Evolutionary conservation across 805 yeast genomes (phyloP).

Genomic region (Saccharomycopsis babjevae): DNA sequence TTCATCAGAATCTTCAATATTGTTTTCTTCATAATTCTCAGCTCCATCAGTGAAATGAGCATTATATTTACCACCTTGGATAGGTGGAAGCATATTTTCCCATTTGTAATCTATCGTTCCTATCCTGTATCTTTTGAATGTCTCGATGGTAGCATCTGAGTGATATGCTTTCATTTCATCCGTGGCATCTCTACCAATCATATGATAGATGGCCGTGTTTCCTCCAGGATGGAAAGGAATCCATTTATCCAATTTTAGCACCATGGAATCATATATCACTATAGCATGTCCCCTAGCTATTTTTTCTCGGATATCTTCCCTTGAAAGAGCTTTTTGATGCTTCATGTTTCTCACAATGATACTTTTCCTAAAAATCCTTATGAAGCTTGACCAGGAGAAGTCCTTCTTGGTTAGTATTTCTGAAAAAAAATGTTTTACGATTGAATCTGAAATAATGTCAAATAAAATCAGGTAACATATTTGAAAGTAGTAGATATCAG

Average conservation of each 20-base stretch:
- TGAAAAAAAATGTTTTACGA: background rate
- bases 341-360: background rate
- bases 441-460: background rate
- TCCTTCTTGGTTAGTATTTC: too few species aligned
- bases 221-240: conserved; percentile 79
- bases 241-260: conserved; percentile 63
- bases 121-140: conserved; percentile 48
- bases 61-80: conserved; percentile 62
- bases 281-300: conserved; percentile 62
- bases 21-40: conserved; percentile 1
- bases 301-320: conserved; percentile 42
- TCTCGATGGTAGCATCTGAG: conserved; percentile 41
- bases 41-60: conserved; percentile 19
- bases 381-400: background rate
- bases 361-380: background rate
- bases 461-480: background rate
- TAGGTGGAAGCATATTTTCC: conserved; percentile 76
- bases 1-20: conserved; percentile 4
- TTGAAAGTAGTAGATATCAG: background rate
- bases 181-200: conserved; percentile 84
- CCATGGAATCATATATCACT: conserved; percentile 53
- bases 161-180: conserved; percentile 88
- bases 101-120: conserved; percentile 58
- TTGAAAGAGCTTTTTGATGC: conserved; percentile 24
- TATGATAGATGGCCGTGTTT: conserved; percentile 68